Evolutionary conservation across 495 filamentous ascomycete species (phyloP), one percentile per base, ranked within the genome.

Genomic region (Xylaria castorea): DNA sequence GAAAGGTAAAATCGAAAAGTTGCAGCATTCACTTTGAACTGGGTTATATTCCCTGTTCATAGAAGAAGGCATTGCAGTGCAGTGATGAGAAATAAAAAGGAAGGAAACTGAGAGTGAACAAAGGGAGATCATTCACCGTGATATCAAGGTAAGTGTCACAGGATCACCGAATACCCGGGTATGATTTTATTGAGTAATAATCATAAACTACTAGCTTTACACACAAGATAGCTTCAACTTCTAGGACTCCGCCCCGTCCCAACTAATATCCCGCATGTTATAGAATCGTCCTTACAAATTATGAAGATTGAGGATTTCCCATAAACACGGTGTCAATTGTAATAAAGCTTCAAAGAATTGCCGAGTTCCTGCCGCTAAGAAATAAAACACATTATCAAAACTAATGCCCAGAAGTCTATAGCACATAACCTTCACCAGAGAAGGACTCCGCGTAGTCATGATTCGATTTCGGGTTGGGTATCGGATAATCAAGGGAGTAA

Each of bases 401-500:
- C 42, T 11, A 40, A 51, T 30, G 27, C 44, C 30, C 4, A 46
- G 27, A 51, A 53, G 22, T 7, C 44, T 8, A 50, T 48, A 36
- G 4, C 22, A 38, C 58, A 53, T 16, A 38, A 20, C 14, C 11
- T 27, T 34, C 36, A n/a, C 67, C 42, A 22, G 46, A 53, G 32
- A 18, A 57, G n/a, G 36, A 48, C 38, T 57, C 40, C 25, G 27
- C 46, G 6, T 32, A 38, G 51, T 42, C 48, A 72, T 66, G 70
- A 61, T 36, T 48, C 30, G 27, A 67, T 58, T 46, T 48, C 63
- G 40, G 51, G 51, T 34, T 66, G 55, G 62, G 70, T 72, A 67
- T 66, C 70, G 38, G 40, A n/a, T 60, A 61, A 65, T 20, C n/a
- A 25, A 46, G 32, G 18, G 20, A 51, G 44, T 3, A 38, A 60